Conservation (phyloP, 306 rosid species). For the Dalbergia oliveri region DNA sequence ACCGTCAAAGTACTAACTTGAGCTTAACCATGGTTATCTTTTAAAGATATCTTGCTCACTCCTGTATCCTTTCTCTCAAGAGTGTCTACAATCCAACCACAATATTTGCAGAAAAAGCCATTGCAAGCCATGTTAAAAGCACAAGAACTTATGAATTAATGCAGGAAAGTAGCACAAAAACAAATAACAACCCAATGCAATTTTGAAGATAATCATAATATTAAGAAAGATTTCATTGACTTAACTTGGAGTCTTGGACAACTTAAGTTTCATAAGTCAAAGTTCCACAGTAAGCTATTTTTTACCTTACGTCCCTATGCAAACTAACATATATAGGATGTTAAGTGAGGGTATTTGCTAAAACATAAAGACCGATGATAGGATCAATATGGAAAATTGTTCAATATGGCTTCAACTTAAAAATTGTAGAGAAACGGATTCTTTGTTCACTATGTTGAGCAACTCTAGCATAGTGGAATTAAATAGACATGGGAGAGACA, state of each 20-base stretch:
- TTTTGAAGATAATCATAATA: too few species aligned
- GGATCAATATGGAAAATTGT: background rate
- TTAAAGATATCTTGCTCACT: too few species aligned
- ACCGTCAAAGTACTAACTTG: too few species aligned
- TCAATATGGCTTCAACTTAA: background rate
- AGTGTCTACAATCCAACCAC: too few species aligned
- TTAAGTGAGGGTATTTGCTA: background rate
- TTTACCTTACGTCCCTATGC: background rate
- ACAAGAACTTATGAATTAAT: too few species aligned
- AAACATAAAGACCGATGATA: background rate
- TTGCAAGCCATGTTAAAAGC: too few species aligned
- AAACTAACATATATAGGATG: background rate
- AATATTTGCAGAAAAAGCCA: too few species aligned
- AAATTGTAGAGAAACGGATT: constrained; percentile 7
- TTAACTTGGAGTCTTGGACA: background rate
- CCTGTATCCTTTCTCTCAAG: too few species aligned
- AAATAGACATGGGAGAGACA: background rate
- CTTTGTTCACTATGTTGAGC: background rate
- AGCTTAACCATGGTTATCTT: too few species aligned
- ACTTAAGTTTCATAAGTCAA: constrained; percentile 11
- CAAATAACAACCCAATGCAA: too few species aligned
- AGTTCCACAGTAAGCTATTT: constrained; percentile 10
- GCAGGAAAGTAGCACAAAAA: too few species aligned
- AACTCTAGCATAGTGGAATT: background rate
- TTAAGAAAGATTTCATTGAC: too few species aligned